Evolutionary conservation across 208 protist genomes (phyloP).

Genomic region (Crithidia brevicula): DNA sequence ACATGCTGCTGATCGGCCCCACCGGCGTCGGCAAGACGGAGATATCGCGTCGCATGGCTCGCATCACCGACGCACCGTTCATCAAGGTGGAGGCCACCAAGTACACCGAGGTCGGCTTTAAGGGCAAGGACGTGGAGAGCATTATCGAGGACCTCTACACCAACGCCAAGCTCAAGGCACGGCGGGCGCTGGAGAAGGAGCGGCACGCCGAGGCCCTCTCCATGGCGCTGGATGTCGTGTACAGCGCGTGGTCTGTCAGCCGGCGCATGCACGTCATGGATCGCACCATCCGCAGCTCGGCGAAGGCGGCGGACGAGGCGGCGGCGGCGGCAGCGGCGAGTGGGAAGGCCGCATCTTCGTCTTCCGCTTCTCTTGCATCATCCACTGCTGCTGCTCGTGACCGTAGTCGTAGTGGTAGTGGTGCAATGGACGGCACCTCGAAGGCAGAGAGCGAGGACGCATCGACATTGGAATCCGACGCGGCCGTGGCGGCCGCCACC

Average conservation of each 20-base stretch:
- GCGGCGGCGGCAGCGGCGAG: constrained; percentile 8
- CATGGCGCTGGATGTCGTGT: constrained; percentile 82
- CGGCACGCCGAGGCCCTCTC: constrained; percentile 72
- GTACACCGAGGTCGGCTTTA: constrained; percentile 97
- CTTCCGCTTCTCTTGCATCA: too few species aligned
- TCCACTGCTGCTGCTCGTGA: too few species aligned
- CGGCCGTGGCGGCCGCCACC: too few species aligned
- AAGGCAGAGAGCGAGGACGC: too few species aligned
- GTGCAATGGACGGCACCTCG: too few species aligned
- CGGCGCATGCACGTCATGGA: constrained; percentile 36
- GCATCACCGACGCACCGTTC: constrained; percentile 97
- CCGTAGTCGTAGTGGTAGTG: too few species aligned
- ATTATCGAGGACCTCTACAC: constrained; percentile 97
- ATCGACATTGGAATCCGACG: too few species aligned
- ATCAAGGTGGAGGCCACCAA: constrained; percentile 99
- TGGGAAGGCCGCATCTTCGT: too few species aligned
- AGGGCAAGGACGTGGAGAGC: constrained; percentile 96
- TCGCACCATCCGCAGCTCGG: constrained; percentile 15
- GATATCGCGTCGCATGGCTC: constrained; percentile 96
- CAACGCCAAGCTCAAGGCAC: constrained; percentile 90
- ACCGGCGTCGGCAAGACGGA: constrained; percentile 96
- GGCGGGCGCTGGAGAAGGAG: constrained; percentile 65
- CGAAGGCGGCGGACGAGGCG: constrained; percentile 6
- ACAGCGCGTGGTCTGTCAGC: constrained; percentile 62
- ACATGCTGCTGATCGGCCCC: constrained; percentile 94